A percentile compares a stretch with the other conserved stretches of the same genome.
These are phyloP conservation scores for Podila minutissima DNA, from an alignment of 192 early-diverging fungal genomes.

Conservation along the genomic window DNA sequence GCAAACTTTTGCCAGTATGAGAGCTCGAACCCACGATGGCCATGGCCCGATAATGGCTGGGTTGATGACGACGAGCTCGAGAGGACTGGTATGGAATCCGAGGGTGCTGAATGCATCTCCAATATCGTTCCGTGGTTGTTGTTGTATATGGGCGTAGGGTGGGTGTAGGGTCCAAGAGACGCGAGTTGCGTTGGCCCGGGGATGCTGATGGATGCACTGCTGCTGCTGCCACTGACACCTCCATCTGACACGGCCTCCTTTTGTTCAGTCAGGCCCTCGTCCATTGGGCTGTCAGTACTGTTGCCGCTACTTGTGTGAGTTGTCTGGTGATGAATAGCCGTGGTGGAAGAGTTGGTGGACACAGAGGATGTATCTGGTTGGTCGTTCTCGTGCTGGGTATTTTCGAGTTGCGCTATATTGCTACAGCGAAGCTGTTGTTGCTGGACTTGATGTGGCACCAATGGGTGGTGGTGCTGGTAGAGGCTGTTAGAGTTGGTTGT, in stretches of 20 bases:
- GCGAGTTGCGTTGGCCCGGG: background rate
- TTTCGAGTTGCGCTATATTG: background rate
- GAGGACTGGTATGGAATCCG: conserved; percentile 23
- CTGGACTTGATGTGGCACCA: background rate
- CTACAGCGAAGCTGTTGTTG: background rate
- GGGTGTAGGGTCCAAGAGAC: background rate
- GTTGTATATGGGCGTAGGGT: background rate
- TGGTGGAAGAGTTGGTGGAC: background rate
- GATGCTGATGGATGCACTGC: background rate
- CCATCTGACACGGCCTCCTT: background rate
- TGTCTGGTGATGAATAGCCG: background rate
- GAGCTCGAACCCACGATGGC: conserved; percentile 35
- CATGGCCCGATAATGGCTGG: conserved; percentile 1
- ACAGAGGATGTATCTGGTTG: background rate
- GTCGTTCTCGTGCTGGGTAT: background rate
- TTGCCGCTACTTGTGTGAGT: background rate
- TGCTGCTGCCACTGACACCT: conserved; percentile 16
- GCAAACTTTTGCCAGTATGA: conserved; percentile 54
- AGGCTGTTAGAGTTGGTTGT: conserved; percentile 27
- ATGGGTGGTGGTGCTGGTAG: conserved; percentile 34
- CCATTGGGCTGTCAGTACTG: background rate
- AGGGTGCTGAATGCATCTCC: background rate
- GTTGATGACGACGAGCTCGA: conserved; percentile 7
- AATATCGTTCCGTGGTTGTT: background rate
- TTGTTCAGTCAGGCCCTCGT: background rate